Conservation (phyloP, 2,329 filamentous ascomycete genomes). For the Cladosporium sp. region DNA sequence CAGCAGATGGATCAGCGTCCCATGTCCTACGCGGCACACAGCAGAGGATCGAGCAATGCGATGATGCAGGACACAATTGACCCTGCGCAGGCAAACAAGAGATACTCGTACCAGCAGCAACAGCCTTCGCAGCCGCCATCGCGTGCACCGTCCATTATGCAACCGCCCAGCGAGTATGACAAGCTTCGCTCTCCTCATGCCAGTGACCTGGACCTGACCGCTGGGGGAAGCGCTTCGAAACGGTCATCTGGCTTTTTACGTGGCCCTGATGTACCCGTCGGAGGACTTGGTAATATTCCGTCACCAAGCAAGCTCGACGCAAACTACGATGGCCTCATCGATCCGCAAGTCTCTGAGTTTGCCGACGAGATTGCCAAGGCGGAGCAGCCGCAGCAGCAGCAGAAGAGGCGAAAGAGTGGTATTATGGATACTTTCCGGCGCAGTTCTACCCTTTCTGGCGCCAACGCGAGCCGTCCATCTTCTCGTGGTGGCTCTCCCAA, state of each 20-base stretch:
- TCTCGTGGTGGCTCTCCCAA: not conserved
- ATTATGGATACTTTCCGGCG: constrained; percentile 9
- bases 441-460: not conserved
- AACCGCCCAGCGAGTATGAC: constrained; percentile 23
- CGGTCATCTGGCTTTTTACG: constrained; percentile 23
- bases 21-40: constrained; percentile 25
- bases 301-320: constrained; percentile 7
- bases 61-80: constrained; percentile 15
- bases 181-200: constrained; percentile 18
- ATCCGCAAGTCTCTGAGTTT: constrained; percentile 6
- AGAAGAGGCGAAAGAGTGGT: constrained; percentile 7
- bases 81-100: not conserved
- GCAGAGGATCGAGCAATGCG: constrained; percentile 11
- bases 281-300: not conserved
- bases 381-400: constrained; percentile 5
- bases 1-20: constrained; percentile 20
- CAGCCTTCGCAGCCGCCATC: not conserved
- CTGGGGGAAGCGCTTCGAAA: constrained; percentile 10
- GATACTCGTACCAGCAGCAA: not conserved
- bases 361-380: not conserved
- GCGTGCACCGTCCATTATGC: constrained; percentile 2
- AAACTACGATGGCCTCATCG: constrained; percentile 3
- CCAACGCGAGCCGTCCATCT: not conserved
- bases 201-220: not conserved
- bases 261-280: not conserved